Base-by-base conservation (phyloP, 768 basidiomycete species). In the Daedaleopsis nitida region DNA sequence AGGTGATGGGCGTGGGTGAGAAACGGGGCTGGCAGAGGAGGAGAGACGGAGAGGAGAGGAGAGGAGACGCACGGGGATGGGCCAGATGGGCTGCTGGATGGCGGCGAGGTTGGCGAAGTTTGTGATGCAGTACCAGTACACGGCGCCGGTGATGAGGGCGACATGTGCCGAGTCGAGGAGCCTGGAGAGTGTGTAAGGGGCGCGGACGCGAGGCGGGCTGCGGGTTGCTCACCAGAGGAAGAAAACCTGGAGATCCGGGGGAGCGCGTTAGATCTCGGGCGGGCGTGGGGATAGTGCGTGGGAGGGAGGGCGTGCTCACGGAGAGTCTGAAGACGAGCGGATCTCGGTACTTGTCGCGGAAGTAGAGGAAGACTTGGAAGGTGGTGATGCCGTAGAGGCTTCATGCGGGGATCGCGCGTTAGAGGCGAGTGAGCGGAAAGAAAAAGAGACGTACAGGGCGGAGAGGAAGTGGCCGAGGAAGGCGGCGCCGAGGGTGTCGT, bases 401-500 rank as follows among this genome's bases (percentile, higher is more conserved):
- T 57, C 7, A 17, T 47, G 45, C 21, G 23, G n/a, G n/a, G 13
- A 14, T 12, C 24, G 21, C 14, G 5, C 27, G 7, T 32, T 3
- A 24, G 21, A 21, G 7, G 21, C 0, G 47, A 24, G 35, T 44
- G 8, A 45, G 35, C 8, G 55, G 17, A 7, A 21, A 17, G 21
- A 45, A 27, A 44, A 10, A 49, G 23, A 32, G 32, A 58, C 66
- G 32, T 49, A 67, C 66, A 65, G 11, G 3, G 55, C 54, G 11
- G 62, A 59, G 2, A 57, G 57, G 34, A 63, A 55, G 19, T 67
- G 66, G 2, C 66, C 64, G 5, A 67, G 57, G 37, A 67, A 67
- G 14, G 64, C 64, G 1, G 64, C 66, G 1, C 66, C 66, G 34
- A 67, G 59, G 17, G 66, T 67, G 55, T 48, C 44, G 57, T 67